Evolutionary conservation across 495 filamentous ascomycete species (phyloP), one percentile per base, ranked within the genome.

Genomic region (Extremus antarcticus): DNA sequence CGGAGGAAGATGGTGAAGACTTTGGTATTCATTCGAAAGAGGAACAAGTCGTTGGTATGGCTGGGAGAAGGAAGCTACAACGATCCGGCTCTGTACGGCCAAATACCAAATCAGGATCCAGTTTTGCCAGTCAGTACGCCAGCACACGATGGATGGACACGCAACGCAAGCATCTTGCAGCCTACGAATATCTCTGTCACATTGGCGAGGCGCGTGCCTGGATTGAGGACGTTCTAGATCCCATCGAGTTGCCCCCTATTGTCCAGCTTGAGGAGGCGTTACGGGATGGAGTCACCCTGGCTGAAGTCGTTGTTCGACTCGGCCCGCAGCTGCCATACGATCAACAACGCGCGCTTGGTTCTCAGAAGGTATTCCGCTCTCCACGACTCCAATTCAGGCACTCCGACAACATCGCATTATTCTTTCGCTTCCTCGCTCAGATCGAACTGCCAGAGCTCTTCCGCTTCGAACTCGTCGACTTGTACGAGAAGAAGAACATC

Each of bases 401-500:
- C 66, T 96, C 90, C 1, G 90, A 99, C 71, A 99, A 99, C 62
- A 94, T 95, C 50, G 90, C 89, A 25, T 71, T 86, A 16, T 97
- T 99, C 69, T 97, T 97, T 71, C 80, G 83, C 46, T 95, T 91
- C 59, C 77, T 99, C 0, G 87, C 89, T 61, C 87, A 96, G 57
- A 79, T 95, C n/a, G 86, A 95, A 62, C 72, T 99, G 9, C 94
- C 94, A 1, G 94, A 99, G 55, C 78, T 99, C n/a, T 99, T 99
- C 68, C 81, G 90, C 57, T 99, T 99, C 70, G 94, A 99, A 69
- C 78, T 96, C 9, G 95, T 95, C 38, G 94, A 99, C 66, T 71
- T 99, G 32, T 99, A 99, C 73, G 94, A 99, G 68, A 99, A 97
- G 74, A 99, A 99, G 70, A 99, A 99, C 63, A 90, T 97, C 4